phyloP scores from a whole-genome alignment of 2,329 filamentous ascomycete genomes.

The Apiospora phragmitis region DNA sequence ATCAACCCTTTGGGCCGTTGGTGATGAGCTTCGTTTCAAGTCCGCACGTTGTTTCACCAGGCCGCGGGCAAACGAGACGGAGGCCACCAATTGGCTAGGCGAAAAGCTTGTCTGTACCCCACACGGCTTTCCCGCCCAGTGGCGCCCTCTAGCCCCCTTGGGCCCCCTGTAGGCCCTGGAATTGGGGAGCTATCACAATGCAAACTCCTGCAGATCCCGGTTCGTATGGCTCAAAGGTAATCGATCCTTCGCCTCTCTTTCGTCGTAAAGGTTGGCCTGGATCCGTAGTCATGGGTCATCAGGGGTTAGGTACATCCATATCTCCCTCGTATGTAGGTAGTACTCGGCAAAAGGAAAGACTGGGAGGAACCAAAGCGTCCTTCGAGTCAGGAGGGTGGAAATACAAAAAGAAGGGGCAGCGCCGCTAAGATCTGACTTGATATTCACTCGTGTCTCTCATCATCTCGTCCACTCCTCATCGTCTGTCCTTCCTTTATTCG shows the following conservation, averaged over 20 bases:
- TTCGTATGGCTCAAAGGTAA: neutral
- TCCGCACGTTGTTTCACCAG: conserved; percentile 5
- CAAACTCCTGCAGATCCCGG: conserved; percentile 8
- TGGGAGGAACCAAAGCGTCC: too few species aligned
- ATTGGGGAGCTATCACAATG: neutral
- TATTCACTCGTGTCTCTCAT: neutral
- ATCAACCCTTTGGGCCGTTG: neutral
- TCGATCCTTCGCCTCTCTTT: neutral
- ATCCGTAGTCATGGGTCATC: neutral
- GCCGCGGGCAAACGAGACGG: neutral
- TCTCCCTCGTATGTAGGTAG: neutral
- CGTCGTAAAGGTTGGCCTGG: neutral
- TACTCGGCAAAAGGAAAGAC: neutral
- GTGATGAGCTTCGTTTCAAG: conserved; percentile 2
- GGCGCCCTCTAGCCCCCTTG: neutral
- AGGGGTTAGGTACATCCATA: neutral
- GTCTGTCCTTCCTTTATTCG: conserved; percentile 2
- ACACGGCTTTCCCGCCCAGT: neutral
- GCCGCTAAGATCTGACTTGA: neutral
- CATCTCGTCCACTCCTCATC: neutral
- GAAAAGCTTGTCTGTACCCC: conserved; percentile 10
- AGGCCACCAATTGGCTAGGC: neutral
- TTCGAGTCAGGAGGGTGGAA: neutral
- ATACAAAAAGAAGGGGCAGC: neutral
- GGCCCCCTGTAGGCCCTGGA: neutral